Evolutionary conservation across 2,329 filamentous ascomycete genomes (phyloP), one percentile per base, ranked within the genome.

Genomic region (Paecilomyces dactylethromorphus): DNA sequence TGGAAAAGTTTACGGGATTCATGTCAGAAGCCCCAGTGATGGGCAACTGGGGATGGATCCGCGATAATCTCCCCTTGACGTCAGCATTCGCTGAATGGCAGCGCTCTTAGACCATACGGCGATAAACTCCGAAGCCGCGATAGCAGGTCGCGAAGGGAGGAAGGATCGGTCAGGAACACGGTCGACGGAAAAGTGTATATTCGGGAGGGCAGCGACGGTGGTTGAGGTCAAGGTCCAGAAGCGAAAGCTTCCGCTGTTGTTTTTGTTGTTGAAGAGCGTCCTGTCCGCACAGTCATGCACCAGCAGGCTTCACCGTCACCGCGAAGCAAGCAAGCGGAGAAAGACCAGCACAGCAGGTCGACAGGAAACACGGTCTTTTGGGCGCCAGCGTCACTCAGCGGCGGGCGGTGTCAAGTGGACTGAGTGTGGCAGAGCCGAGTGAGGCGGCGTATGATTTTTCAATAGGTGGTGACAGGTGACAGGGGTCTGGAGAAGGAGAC

Each of bases 1-100:
- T 75, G 63, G 69, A 57, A 58, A 75, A 76, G 62, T 69, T 70
- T 65, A 68, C 71, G 63, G 74, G 70, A 75, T 77, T 77, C 75
- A 77, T 77, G 63, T 68, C 69, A 66, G 69, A 66, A 70, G 66
- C 69, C 72, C 72, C 69, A 66, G 69, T 61, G 71, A 69, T 66
- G 72, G 71, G 72, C 72, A 69, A 67, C 65, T 61, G 67, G 65
- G 64, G 63, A 72, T 62, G 59, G 69, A 69, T 70, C 69, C 70
- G 68, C 66, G 66, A 65, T 65, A 66, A 62, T 57, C 56, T 58
- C 63, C 56, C 50, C 59, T 67, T 62, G 62, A 62, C 61, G 65
- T 69, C 71, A 71, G 71, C 72, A 75, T 76, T 73, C 72, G 73
- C 72, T 59, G 54, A 60, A 56, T 52, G 61, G 56, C 39, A 56